Evolutionary conservation across 768 basidiomycete species (phyloP).

Genomic region (Tephrocybe sp.): DNA sequence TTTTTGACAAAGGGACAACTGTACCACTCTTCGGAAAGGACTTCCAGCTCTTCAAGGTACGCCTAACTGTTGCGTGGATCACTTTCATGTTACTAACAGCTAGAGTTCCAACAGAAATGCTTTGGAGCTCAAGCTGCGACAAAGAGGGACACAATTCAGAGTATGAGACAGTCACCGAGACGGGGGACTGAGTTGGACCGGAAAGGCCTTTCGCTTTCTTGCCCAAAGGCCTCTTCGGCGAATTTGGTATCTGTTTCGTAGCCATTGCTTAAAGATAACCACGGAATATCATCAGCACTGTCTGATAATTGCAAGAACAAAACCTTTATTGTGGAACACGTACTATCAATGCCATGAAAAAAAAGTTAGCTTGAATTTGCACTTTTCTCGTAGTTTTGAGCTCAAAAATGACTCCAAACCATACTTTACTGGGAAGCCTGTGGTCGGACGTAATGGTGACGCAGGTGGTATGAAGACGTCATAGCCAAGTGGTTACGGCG

Average conservation of each 20-base stretch:
- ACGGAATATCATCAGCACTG: too few species aligned
- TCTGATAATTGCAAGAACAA: too few species aligned
- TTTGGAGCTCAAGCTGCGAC: neutral
- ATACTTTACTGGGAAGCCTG: too few species aligned
- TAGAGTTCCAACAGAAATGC: constrained; percentile 2
- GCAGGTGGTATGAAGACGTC: neutral
- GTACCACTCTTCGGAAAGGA: constrained; percentile 35
- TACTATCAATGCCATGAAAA: too few species aligned
- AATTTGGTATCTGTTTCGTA: neutral
- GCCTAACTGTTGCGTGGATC: neutral
- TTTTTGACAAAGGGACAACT: constrained; percentile 34
- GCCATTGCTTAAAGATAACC: neutral
- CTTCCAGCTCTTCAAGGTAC: constrained; percentile 38
- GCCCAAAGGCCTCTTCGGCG: neutral
- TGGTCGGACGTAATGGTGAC: too few species aligned
- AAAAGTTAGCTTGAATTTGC: too few species aligned
- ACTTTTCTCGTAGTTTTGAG: too few species aligned
- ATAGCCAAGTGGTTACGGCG: constrained; percentile 82
- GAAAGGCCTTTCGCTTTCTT: neutral
- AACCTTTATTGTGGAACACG: too few species aligned
- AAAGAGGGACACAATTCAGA: neutral
- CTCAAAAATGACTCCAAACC: too few species aligned
- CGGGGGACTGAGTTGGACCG: neutral
- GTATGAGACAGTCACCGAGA: neutral
- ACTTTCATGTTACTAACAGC: neutral